phyloP scores from a whole-genome alignment of 106 monocot genomes.

The Dioscorea zingiberensis region DNA sequence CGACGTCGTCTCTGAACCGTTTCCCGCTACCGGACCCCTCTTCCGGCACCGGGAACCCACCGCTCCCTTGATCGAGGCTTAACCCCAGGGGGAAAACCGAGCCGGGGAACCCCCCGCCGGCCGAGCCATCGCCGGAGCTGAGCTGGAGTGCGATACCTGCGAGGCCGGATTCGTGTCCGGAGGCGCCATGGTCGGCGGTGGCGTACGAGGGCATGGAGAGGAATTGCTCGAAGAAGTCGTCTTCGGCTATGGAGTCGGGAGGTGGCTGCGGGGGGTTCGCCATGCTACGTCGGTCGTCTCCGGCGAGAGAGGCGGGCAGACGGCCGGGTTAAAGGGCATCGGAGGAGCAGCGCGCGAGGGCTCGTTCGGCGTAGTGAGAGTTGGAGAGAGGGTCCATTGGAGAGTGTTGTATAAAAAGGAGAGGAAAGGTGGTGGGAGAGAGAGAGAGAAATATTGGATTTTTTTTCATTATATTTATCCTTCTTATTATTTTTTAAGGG shows the following conservation, averaged over 20 bases:
- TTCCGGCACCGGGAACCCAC: constrained; percentile 6
- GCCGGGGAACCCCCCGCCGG: constrained; percentile 10
- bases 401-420: neutral
- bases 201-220: constrained; percentile 43
- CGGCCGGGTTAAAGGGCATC: neutral
- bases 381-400: neutral
- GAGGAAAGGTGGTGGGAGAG: neutral
- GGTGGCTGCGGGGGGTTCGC: constrained; percentile 52
- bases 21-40: constrained; percentile 33
- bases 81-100: constrained; percentile 62
- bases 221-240: constrained; percentile 97
- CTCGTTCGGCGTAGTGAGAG: neutral
- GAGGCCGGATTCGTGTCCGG: constrained; percentile 1
- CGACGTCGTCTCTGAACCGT: constrained; percentile 41
- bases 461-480: no score
- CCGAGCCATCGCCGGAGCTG: constrained; percentile 10
- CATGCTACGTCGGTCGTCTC: constrained; percentile 17
- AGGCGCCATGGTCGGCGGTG: constrained; percentile 4
- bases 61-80: constrained; percentile 53
- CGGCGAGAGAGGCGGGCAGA: neutral
- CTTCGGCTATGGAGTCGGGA: constrained; percentile 59
- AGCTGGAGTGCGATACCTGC: constrained; percentile 33
- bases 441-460: neutral
- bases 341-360: neutral
- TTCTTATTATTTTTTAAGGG: no score